Evolutionary conservation across 1,284 basidiomycete genomes (phyloP).

Genomic region (Irpex rosettiformis): DNA sequence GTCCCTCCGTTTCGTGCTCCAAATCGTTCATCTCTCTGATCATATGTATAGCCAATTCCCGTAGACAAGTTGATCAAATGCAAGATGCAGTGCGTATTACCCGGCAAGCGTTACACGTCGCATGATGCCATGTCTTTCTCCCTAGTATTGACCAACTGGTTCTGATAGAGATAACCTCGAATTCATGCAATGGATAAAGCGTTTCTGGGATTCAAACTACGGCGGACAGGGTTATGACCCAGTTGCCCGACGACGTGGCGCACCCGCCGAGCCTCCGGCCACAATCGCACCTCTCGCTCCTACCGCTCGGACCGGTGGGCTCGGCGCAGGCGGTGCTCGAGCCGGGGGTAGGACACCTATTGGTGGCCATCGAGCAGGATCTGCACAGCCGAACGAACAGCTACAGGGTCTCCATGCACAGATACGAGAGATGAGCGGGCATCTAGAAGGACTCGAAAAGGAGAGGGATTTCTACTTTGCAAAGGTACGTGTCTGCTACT

Average conservation of each 20-base stretch:
- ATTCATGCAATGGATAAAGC: constrained; percentile 96
- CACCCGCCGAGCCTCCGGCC: constrained; percentile 68
- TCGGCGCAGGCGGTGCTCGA: constrained; percentile 35
- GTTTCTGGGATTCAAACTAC: constrained; percentile 94
- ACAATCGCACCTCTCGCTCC: constrained; percentile 66
- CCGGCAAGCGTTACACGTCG: not conserved
- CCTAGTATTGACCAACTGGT: constrained; percentile 1
- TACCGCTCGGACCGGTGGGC: constrained; percentile 27
- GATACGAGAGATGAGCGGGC: constrained; percentile 78
- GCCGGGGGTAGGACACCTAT: constrained; percentile 69
- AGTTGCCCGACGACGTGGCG: constrained; percentile 75
- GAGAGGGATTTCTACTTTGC: constrained; percentile 98
- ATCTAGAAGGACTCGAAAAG: constrained; percentile 88
- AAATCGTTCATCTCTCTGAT: constrained; percentile 3
- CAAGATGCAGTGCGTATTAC: constrained; percentile 91
- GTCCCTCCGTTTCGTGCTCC: constrained; percentile 23
- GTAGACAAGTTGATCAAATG: constrained; percentile 94
- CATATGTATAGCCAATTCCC: constrained; percentile 72
- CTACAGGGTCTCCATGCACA: constrained; percentile 70
- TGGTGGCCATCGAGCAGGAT: constrained; percentile 61
- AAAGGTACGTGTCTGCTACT: constrained; percentile 58
- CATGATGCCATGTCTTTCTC: constrained; percentile 1
- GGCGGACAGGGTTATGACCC: constrained; percentile 90
- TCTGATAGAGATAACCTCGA: constrained; percentile 88
- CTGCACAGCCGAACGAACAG: constrained; percentile 55